Base-by-base conservation (phyloP, 108 stramenopile genomes). In the Fragilariopsis cylindrus region DNA sequence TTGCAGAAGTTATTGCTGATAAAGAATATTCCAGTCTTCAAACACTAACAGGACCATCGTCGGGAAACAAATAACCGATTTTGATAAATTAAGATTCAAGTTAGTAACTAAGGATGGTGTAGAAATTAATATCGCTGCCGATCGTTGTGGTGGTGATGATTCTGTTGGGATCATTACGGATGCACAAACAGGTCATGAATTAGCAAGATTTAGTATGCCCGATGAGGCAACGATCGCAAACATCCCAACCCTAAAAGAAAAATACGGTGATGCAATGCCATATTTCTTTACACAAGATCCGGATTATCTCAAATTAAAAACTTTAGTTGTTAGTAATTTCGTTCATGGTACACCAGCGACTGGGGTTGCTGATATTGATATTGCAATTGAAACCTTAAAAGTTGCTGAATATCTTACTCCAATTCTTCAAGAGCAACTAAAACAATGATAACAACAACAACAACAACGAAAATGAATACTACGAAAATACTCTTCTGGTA, bases 71-170 rank as follows among this genome's bases (percentile, higher is more conserved):
- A 0, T 0, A 52, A n/a, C 93, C 0, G 93, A 94, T 66, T 94
- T 94, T 81, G 81, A 75, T 39, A 81, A 77, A 43, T 57, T 90
- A 57, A 85, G 84, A 45, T 96, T 96, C 70, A 81, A 79, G 4
- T 82, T 96, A 45, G 84, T 60, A 42, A 91, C 88, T 7, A 86
- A 82, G 60, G 78, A 67, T 48, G 92, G 91, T 16, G 70, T 9
- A 43, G 40, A 75, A 43, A 88, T 90, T 16, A 87, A 76, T 30
- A 88, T 96, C 50, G 82, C 86, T 44, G 92, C 94, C 39, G 92
- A 96, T 80, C 80, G 94, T n/a, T 93, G 92, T 72, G 94, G 92
- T 45, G 92, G 92, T 46, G 85, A 91, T 74, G 90, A 89, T 66
- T 87, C 85, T 39, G 78, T 85, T 15, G 62, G 62, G 13, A 82